A percentile compares a stretch with the other conserved stretches of the same genome.
Evolutionary conservation across 805 yeast species (phyloP).

Genomic region (Komagataella pseudopastoris): DNA sequence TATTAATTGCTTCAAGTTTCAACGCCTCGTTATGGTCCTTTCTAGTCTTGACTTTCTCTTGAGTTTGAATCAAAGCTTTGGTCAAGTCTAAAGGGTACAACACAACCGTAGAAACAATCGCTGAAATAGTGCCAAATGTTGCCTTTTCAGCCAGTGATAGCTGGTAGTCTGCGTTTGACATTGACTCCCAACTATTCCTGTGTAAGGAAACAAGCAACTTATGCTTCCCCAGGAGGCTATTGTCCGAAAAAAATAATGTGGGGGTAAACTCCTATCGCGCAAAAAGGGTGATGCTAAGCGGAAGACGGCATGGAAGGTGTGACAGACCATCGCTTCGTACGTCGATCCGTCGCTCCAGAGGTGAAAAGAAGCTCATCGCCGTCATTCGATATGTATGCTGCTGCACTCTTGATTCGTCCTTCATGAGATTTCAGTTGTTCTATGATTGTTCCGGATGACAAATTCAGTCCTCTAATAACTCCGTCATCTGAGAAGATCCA

Average conservation of each 20-base stretch:
- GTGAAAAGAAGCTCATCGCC: slow-evolving; percentile 25
- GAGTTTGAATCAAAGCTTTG: slow-evolving; percentile 69
- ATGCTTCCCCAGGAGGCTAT: not conserved
- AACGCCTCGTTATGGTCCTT: not conserved
- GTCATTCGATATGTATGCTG: slow-evolving; percentile 13
- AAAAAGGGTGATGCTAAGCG: not conserved
- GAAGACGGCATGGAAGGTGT: not conserved
- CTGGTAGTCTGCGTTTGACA: not conserved
- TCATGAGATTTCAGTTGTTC: slow-evolving; percentile 21
- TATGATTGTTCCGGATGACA: slow-evolving; percentile 22
- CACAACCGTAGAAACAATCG: slow-evolving; percentile 62
- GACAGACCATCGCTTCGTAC: slow-evolving; percentile 18
- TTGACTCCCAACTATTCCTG: not conserved
- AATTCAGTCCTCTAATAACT: slow-evolving; percentile 41
- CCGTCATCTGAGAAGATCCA: slow-evolving; percentile 71
- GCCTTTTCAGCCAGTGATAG: slow-evolving; percentile 68
- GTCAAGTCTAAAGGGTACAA: slow-evolving; percentile 76
- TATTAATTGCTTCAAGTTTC: slow-evolving; percentile 1
- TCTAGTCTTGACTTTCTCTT: slow-evolving; percentile 31
- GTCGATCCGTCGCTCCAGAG: slow-evolving; percentile 35
- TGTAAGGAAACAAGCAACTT: not conserved
- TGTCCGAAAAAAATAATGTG: not conserved
- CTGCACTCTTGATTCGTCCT: slow-evolving; percentile 36
- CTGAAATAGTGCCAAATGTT: slow-evolving; percentile 70
- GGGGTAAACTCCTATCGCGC: not conserved